Base-by-base conservation (phyloP, 169 alveolate genomes). In the Plasmodium vivax region DNA sequence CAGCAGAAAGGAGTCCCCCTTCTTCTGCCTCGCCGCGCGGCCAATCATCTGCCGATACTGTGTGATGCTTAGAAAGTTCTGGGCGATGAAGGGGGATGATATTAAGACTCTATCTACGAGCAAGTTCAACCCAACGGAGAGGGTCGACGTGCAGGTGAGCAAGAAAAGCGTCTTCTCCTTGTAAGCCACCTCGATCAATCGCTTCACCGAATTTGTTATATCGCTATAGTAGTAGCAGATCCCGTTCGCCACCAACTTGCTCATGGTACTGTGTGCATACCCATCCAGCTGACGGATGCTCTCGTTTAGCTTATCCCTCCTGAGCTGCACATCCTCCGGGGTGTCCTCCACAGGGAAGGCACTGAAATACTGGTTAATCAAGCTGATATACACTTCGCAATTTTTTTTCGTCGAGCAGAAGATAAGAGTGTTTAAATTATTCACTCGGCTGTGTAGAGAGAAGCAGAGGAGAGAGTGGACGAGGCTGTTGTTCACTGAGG, bases 21-120 rank as follows among this genome's bases (percentile, higher is more conserved):
- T 81, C n/a, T 71, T 90, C 45, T 79, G 51, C 71, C 94, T 79
- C 10, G 94, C 94, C 45, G 94, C 94, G 7, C 94, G 54, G 19
- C 94, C 94, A 58, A 90, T 90, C 94, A 90, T 90, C 54, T 90
- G 94, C 51, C 68, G 79, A 90, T 90, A 90, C 75, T 90, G 94
- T 16, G 94, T 90, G 5, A 62, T 6, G 10, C 91, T 79, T 62
- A 90, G 47, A 58, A 90, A 90, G 41, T 90, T 54, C n/a, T 90
- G 84, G 3, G 94, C 94, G 72, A 90, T 81, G 72, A 90, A 90
- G 6, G 94, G 94, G n/a, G 94, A 90, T 14, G 94, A 38, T 43
- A 90, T 90, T 58, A 90, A 8, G 30, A 90, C 94, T 19, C 94
- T 23, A 30, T 90, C 94, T 5, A 90, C 94, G 30, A 38, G 27